Conservation (phyloP, 441 rosid genomes). For the Geranium incanum region DNA sequence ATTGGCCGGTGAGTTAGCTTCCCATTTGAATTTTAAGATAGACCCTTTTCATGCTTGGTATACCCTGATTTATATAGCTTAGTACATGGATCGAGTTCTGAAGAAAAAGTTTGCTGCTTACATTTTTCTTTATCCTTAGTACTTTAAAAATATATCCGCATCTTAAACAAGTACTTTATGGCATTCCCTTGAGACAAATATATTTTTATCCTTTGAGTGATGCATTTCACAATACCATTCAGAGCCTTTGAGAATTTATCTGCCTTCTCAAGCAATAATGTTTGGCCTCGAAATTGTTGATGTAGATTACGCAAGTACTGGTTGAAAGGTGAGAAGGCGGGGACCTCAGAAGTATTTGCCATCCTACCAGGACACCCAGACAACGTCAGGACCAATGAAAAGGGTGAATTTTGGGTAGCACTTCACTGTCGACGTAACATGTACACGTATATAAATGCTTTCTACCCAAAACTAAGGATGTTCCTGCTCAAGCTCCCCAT, state of each 20-base stretch:
- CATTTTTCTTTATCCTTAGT: too few species aligned
- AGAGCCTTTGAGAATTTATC: neutral
- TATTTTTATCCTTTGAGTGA: neutral
- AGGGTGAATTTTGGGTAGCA: conserved; percentile 90
- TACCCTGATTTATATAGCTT: neutral
- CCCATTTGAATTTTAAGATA: conserved; percentile 2
- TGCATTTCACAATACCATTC: neutral
- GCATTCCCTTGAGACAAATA: too few species aligned
- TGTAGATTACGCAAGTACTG: conserved; percentile 63
- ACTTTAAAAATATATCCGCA: too few species aligned
- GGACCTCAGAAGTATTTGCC: conserved; percentile 64
- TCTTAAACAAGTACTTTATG: too few species aligned
- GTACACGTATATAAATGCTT: conserved; percentile 33
- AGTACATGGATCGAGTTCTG: neutral
- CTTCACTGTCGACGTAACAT: conserved; percentile 44
- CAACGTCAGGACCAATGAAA: conserved; percentile 59
- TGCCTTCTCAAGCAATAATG: too few species aligned
- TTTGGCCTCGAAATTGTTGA: neutral
- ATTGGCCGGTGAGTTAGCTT: conserved; percentile 46
- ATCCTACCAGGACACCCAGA: conserved; percentile 70
- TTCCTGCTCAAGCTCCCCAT: conserved; percentile 64
- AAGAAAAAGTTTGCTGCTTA: too few species aligned
- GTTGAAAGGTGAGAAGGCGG: conserved; percentile 79
- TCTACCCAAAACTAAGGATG: conserved; percentile 47
- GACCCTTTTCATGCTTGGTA: neutral